Evolutionary conservation across 495 filamentous ascomycete genomes (phyloP).

Genomic region (Alectoria sarmentosa): DNA sequence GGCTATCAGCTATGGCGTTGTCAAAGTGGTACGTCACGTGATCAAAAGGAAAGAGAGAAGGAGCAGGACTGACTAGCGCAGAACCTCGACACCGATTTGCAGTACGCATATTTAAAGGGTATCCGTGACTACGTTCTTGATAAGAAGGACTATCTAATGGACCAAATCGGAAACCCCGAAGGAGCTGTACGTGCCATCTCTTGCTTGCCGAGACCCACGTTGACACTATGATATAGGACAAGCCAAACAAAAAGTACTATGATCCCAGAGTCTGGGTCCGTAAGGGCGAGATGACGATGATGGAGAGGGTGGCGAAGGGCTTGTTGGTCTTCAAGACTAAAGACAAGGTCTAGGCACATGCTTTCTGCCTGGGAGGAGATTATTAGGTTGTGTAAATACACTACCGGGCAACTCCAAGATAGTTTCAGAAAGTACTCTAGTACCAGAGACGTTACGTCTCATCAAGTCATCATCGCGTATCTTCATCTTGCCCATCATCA

Average conservation of each 20-base stretch:
- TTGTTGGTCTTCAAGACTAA: constrained; percentile 90
- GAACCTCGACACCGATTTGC: constrained; percentile 79
- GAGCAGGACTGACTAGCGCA: not conserved
- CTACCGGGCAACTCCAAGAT: not conserved
- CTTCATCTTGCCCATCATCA: not conserved
- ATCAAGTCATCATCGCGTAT: not conserved
- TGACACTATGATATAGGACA: constrained; percentile 42
- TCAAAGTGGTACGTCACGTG: constrained; percentile 64
- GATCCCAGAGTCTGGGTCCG: constrained; percentile 73
- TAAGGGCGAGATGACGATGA: constrained; percentile 97
- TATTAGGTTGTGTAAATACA: not conserved
- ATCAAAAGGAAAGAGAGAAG: not conserved
- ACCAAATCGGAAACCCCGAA: constrained; percentile 88
- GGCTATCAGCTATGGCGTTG: constrained; percentile 87
- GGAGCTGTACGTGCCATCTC: constrained; percentile 39
- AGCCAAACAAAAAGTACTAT: constrained; percentile 99
- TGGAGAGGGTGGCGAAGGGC: constrained; percentile 65
- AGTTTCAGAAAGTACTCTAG: not conserved
- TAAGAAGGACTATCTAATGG: constrained; percentile 90
- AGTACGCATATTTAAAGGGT: constrained; percentile 66
- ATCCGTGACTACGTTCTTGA: constrained; percentile 87
- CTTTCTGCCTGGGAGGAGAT: not conserved
- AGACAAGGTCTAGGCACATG: constrained; percentile 62
- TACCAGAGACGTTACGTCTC: not conserved
- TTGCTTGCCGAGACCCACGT: not conserved